Percentiles rank a stretch among this genome's conserved stretches.
Conservation (phyloP, 129 eudicot genomes). For the Heracleum sosnowskyi region DNA sequence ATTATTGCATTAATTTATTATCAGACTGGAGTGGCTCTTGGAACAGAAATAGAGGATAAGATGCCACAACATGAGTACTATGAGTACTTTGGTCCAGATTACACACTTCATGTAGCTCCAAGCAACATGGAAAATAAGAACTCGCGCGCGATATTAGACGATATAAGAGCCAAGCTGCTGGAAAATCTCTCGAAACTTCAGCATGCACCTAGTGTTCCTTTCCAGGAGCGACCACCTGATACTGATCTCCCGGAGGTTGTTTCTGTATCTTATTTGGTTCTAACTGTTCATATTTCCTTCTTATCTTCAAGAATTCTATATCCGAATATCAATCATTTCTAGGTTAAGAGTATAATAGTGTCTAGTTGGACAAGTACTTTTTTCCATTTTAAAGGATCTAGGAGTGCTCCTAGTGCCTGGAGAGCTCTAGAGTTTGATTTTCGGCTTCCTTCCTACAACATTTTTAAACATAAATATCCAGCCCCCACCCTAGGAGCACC, state of each 20-base stretch:
- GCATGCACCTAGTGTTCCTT: conserved; percentile 64
- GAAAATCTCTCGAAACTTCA: conserved; percentile 46
- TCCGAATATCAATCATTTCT: not conserved
- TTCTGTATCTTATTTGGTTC: not conserved
- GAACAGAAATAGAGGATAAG: conserved; percentile 49
- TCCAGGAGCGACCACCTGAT: conserved; percentile 62
- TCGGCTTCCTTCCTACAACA: not conserved
- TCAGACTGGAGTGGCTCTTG: conserved; percentile 66
- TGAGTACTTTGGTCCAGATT: conserved; percentile 63
- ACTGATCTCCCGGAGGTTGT: conserved; percentile 53
- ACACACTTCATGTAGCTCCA: conserved; percentile 54
- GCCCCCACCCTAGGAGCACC: not conserved
- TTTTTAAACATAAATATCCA: not conserved
- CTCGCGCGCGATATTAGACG: conserved; percentile 41
- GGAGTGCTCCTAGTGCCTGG: not conserved
- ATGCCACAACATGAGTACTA: conserved; percentile 53
- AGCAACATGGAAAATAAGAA: conserved; percentile 67
- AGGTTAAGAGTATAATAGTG: not conserved
- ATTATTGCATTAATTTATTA: not conserved
- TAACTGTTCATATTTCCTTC: not conserved
- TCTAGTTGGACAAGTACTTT: not conserved
- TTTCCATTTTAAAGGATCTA: not conserved
- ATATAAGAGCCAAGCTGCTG: conserved; percentile 42
- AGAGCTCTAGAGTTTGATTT: not conserved
- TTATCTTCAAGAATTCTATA: not conserved